These are phyloP conservation scores for Candida railenensis DNA, from an alignment of 805 yeast species.

Conservation along the genomic window DNA sequence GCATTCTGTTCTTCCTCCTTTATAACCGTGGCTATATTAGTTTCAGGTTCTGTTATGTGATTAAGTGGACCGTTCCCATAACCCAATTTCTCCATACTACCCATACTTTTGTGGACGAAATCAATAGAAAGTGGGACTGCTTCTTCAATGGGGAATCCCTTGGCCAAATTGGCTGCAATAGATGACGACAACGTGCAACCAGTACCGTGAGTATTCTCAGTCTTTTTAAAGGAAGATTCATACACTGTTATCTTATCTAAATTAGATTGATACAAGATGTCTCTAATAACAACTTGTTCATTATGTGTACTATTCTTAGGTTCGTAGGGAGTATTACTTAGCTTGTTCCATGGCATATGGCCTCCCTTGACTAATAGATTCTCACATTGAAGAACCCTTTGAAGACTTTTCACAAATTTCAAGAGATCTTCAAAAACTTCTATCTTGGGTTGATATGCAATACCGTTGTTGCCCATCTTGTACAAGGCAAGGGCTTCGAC, in stretches of 20 bases:
- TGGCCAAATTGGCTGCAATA: slow-evolving; percentile 72
- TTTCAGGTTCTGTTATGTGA: slow-evolving; percentile 47
- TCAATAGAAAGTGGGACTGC: slow-evolving; percentile 59
- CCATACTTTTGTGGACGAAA: slow-evolving; percentile 66
- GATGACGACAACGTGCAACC: slow-evolving; percentile 88
- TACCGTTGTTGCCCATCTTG: slow-evolving; percentile 23
- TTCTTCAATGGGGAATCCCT: slow-evolving; percentile 41
- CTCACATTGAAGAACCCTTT: slow-evolving; percentile 34
- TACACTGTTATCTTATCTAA: slow-evolving; percentile 38
- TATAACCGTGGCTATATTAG: slow-evolving; percentile 2
- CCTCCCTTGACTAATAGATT: slow-evolving; percentile 80
- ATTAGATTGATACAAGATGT: slow-evolving; percentile 50
- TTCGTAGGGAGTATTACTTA: slow-evolving; percentile 15
- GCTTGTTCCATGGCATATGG: slow-evolving; percentile 51
- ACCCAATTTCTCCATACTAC: slow-evolving; percentile 44
- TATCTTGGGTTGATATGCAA: slow-evolving; percentile 10
- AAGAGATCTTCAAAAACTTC: slow-evolving; percentile 33
- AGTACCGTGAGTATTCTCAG: slow-evolving; percentile 78
- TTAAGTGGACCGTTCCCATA: slow-evolving; percentile 74
- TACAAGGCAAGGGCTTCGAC: slow-evolving; percentile 57
- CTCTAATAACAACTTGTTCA: slow-evolving; percentile 33
- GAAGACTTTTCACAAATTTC: slow-evolving; percentile 22
- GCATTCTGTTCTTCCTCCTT: slow-evolving; percentile 2
- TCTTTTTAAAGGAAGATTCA: slow-evolving; percentile 43
- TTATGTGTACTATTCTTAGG: slow-evolving; percentile 20